Base-by-base conservation (phyloP, 2,329 filamentous ascomycete species). In the Claviceps sp. region DNA sequence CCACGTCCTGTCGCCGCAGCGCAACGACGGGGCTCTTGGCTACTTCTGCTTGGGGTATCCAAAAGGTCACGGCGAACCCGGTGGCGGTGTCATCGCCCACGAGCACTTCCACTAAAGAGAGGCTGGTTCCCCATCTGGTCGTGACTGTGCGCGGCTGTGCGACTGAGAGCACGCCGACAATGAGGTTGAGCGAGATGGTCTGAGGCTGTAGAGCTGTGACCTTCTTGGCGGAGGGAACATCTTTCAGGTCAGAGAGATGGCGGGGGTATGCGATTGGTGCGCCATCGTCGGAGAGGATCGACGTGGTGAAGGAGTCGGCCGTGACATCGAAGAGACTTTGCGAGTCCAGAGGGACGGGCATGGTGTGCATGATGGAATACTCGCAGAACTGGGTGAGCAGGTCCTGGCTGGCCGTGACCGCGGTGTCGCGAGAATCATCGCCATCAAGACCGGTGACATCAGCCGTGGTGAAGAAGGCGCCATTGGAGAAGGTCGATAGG, bases 71-170 rank as follows among this genome's bases (percentile, higher is more conserved):
- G 29, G 76, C 80, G 67, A 96, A 95, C 2, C 85, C 86, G 0
- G 86, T 79, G 56, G 76, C 79, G 0, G 89, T 95, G 49, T 95
- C 86, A 64, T 97, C 91, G 5, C 86, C 90, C 1, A 96, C 80
- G 1, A 90, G 71, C 2, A 93, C 66, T 65, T 95, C 88, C 42
- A 91, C 71, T 3, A 95, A 74, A 5, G 85, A 78, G 49, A 83
- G 74, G 6, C 73, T 71, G 11, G 69, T 67, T 26, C 83, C 79
- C 69, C 78, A 83, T 40, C 78, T 75, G 0, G 89, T 87, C 34
- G 72, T 77, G 20, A 95, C 79, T 2, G 75, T 75, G 23, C 86
- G 80, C 1, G 85, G 75, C 39, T 81, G 75, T 1, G 83, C 76
- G 47, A 88, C 75, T 13, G 84, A 81, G 55, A 95, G 83, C 46